These are phyloP conservation scores for Plectranthus barbatus DNA, from an alignment of 257 asterid species.

Conservation along the genomic window DNA sequence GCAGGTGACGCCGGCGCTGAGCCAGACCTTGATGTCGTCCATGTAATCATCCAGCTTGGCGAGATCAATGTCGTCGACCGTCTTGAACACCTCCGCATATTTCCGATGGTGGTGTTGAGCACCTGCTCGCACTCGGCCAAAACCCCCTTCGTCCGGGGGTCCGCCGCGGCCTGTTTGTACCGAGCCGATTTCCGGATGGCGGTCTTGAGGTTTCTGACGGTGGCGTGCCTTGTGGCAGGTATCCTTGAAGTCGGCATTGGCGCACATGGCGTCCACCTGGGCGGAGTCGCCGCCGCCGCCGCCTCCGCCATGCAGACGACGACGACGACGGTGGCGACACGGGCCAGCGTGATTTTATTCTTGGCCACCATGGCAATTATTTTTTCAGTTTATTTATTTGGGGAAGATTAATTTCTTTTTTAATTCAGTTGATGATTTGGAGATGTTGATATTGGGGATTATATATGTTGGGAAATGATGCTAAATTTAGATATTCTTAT, in stretches of 20 bases:
- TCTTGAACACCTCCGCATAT: slow-evolving; percentile 31
- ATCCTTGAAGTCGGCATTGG: slow-evolving; percentile 46
- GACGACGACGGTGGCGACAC: slow-evolving; percentile 41
- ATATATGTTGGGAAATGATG: no score
- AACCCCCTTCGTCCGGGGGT: slow-evolving; percentile 46
- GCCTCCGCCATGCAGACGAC: slow-evolving; percentile 45
- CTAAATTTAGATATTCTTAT: no score
- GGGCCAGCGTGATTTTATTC: slow-evolving; percentile 32
- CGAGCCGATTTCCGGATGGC: slow-evolving; percentile 29
- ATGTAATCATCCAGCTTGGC: slow-evolving; percentile 26
- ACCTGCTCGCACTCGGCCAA: slow-evolving; percentile 41
- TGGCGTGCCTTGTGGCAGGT: slow-evolving; percentile 37
- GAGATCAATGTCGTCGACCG: slow-evolving; percentile 23
- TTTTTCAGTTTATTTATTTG: no score
- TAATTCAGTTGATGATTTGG: no score
- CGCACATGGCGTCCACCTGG: slow-evolving; percentile 26
- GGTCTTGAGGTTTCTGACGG: slow-evolving; percentile 29
- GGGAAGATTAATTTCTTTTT: no score
- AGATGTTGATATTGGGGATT: no score
- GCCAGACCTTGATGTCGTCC: slow-evolving; percentile 68
- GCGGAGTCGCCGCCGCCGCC: background rate
- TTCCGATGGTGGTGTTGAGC: slow-evolving; percentile 42
- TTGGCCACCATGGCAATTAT: slow-evolving; percentile 24
- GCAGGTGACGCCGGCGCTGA: slow-evolving; percentile 49
- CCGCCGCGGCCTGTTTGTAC: slow-evolving; percentile 37